Conservation (phyloP, 2,329 filamentous ascomycete genomes). For the Periglandula ipomoeae region DNA sequence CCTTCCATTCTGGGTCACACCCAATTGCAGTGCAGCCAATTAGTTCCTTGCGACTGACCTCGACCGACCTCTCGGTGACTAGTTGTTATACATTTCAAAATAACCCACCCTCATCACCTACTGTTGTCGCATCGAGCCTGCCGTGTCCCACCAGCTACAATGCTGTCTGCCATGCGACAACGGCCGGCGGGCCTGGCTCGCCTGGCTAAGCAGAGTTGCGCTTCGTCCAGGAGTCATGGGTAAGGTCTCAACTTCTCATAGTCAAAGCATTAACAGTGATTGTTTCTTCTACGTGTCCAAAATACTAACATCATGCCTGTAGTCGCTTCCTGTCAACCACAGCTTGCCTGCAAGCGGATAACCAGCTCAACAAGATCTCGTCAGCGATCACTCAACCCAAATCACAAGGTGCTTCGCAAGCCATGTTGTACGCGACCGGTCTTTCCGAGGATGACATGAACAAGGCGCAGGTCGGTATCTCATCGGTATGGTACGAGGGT, state of each 20-base stretch:
- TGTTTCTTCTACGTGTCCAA: neutral
- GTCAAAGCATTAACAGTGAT: no score
- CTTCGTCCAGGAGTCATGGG: constrained; percentile 10
- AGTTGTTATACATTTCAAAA: neutral
- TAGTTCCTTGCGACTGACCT: neutral
- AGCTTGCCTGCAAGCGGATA: constrained; percentile 36
- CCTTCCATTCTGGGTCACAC: neutral
- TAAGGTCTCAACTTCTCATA: constrained; percentile 5
- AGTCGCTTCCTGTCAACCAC: constrained; percentile 45
- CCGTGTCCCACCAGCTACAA: constrained; percentile 4
- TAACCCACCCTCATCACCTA: neutral
- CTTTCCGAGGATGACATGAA: constrained; percentile 79
- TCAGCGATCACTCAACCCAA: constrained; percentile 87
- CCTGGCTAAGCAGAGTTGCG: constrained; percentile 10
- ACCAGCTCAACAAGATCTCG: constrained; percentile 75
- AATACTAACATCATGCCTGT: neutral
- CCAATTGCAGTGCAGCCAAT: constrained; percentile 1
- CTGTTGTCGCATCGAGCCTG: neutral
- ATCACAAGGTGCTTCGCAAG: constrained; percentile 95
- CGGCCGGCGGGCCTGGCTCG: constrained; percentile 8
- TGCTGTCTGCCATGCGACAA: constrained; percentile 14
- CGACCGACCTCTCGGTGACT: neutral
- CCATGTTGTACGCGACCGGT: constrained; percentile 96
- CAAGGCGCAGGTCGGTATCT: constrained; percentile 96
- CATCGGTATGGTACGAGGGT: constrained; percentile 94